Conservation (phyloP, 352 stramenopile genomes). For the Thraustotheca clavata region DNA sequence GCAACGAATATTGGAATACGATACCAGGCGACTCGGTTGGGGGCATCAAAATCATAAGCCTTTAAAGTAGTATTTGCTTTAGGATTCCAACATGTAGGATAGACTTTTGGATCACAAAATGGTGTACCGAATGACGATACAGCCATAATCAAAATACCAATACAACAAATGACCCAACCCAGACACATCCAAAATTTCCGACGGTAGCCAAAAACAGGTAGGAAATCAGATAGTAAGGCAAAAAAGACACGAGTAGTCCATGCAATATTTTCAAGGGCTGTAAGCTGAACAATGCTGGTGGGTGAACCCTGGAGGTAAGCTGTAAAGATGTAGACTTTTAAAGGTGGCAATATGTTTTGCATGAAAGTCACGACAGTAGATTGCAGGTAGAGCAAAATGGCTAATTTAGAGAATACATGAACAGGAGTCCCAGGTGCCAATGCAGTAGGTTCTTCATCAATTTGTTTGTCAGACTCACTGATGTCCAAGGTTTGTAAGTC, state of each 20-base stretch:
- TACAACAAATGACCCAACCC: constrained; percentile 30
- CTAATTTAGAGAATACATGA: background rate
- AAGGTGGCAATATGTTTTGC: background rate
- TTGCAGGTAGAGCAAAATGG: background rate
- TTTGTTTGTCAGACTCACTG: background rate
- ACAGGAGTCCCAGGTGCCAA: background rate
- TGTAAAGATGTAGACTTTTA: constrained; percentile 12
- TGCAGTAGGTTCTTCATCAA: background rate
- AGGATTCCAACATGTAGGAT: background rate
- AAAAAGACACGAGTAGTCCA: constrained; percentile 12
- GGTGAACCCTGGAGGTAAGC: constrained; percentile 4
- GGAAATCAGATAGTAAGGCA: constrained; percentile 8
- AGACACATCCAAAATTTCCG: constrained; percentile 35
- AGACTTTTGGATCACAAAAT: constrained; percentile 27
- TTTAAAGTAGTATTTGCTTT: background rate
- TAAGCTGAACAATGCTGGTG: background rate
- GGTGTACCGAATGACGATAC: constrained; percentile 30
- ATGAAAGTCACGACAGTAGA: background rate
- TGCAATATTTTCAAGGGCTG: background rate
- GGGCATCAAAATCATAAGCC: background rate
- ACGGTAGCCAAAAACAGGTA: constrained; percentile 32
- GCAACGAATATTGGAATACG: constrained; percentile 39
- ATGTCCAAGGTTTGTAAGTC: background rate
- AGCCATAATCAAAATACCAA: constrained; percentile 32
- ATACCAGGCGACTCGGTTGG: background rate